Evolutionary conservation across 495 filamentous ascomycete genomes (phyloP).

Genomic region (Neurospora sp.): DNA sequence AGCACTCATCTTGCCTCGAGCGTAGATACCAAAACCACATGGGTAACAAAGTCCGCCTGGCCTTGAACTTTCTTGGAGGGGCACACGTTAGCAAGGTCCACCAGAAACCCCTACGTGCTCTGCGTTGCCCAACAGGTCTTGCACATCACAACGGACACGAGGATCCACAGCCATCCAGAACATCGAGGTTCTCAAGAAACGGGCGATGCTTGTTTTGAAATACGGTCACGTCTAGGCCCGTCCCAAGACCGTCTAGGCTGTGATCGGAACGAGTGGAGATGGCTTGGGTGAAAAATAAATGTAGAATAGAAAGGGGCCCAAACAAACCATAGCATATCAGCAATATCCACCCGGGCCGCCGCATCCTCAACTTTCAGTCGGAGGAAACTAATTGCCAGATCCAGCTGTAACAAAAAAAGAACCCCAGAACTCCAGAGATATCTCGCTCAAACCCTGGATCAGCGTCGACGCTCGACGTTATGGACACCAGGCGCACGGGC

Average conservation of each 20-base stretch:
- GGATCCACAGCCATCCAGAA: background rate
- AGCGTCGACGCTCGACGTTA: background rate
- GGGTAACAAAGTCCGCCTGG: background rate
- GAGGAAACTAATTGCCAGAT: background rate
- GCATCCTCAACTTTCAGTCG: background rate
- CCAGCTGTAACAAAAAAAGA: background rate
- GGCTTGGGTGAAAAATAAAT: background rate
- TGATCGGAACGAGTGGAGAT: background rate
- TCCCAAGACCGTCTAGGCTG: background rate
- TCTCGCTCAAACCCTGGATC: background rate
- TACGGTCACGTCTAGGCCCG: background rate
- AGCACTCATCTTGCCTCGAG: background rate
- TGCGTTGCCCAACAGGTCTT: background rate
- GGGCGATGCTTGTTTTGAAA: background rate
- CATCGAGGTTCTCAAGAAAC: background rate
- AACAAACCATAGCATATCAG: background rate
- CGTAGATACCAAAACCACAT: background rate
- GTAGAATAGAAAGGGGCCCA: background rate
- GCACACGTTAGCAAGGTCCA: background rate
- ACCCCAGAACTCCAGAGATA: background rate
- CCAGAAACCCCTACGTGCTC: background rate
- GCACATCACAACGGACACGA: background rate
- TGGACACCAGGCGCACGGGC: background rate
- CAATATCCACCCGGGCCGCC: background rate
- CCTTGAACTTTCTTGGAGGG: background rate